These are phyloP conservation scores for Heritiera fomes DNA, from an alignment of 345 rosid genomes.

Conservation along the genomic window DNA sequence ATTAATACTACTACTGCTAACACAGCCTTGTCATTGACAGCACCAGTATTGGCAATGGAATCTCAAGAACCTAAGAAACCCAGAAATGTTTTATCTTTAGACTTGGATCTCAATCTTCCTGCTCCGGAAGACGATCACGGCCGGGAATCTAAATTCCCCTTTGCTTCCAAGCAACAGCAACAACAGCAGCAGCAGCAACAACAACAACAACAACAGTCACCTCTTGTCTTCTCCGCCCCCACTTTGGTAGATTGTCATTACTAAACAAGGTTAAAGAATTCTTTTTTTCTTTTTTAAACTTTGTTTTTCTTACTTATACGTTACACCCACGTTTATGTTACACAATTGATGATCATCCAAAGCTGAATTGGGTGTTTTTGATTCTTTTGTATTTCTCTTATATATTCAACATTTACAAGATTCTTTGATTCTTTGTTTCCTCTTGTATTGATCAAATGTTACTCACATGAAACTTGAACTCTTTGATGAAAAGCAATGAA, in stretches of 20 bases:
- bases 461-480: conserved; percentile 10
- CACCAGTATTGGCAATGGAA: conserved; percentile 38
- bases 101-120: conserved; percentile 95
- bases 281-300: neutral
- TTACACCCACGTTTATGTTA: neutral
- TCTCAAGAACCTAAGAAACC: conserved; percentile 41
- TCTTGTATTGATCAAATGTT: neutral
- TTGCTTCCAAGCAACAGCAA: conserved; percentile 37
- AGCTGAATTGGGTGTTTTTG: conserved; percentile 10
- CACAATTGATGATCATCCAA: neutral
- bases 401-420: conserved; percentile 22
- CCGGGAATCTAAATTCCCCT: conserved; percentile 43
- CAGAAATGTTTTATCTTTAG: conserved; percentile 61
- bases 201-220: conserved; percentile 43
- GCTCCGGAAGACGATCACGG: conserved; percentile 75
- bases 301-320: neutral
- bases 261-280: conserved; percentile 34
- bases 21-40: conserved; percentile 47
- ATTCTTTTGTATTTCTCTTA: neutral
- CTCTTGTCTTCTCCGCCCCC: conserved; percentile 70
- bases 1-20: conserved; percentile 20
- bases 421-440: conserved; percentile 32
- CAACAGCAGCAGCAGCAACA: conserved; percentile 21
- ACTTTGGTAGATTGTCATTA: conserved; percentile 97
- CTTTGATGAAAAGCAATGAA: conserved; percentile 11